Conservation (phyloP, 768 basidiomycete genomes). For the Calocera viscosa region DNA sequence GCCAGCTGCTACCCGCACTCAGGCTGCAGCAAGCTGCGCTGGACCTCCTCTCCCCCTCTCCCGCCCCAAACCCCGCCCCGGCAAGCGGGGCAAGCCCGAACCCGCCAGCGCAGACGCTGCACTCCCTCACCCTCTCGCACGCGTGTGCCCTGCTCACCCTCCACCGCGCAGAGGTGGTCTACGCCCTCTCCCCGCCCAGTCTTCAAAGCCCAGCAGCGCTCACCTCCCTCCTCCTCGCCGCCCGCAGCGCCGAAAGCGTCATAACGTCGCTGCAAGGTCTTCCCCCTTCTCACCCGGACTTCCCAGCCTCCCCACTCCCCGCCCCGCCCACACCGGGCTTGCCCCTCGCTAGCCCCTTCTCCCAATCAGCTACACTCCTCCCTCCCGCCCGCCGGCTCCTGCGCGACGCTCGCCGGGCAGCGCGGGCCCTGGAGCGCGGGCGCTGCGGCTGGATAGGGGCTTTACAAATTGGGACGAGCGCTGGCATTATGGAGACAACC, state of each 20-base stretch:
- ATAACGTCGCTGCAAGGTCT: conserved; percentile 41
- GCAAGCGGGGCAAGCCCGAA: no score
- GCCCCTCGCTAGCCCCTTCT: conserved; percentile 36
- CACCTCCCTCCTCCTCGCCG: conserved; percentile 46
- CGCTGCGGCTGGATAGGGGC: no score
- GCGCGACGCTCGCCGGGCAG: conserved; percentile 55
- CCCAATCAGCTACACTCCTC: conserved; percentile 39
- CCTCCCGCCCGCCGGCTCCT: conserved; percentile 46
- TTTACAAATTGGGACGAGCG: no score
- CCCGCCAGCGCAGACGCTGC: conserved; percentile 47
- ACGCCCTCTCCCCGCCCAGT: conserved; percentile 31
- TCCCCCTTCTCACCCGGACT: conserved; percentile 28
- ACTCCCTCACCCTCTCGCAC: conserved; percentile 54
- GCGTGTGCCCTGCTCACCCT: conserved; percentile 60
- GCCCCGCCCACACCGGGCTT: conserved; percentile 32
- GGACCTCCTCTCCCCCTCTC: neutral
- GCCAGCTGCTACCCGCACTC: neutral
- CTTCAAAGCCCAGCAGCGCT: conserved; percentile 31
- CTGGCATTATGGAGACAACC: no score
- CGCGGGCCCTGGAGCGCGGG: no score
- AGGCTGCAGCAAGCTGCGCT: neutral
- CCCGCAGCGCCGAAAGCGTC: conserved; percentile 55
- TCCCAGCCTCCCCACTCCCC: conserved; percentile 27
- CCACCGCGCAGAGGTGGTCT: conserved; percentile 60
- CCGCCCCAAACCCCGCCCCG: neutral